A percentile compares a stretch with the other conserved stretches of the same genome.
Conservation (phyloP, 441 rosid genomes). For the Eruca vesicaria region DNA sequence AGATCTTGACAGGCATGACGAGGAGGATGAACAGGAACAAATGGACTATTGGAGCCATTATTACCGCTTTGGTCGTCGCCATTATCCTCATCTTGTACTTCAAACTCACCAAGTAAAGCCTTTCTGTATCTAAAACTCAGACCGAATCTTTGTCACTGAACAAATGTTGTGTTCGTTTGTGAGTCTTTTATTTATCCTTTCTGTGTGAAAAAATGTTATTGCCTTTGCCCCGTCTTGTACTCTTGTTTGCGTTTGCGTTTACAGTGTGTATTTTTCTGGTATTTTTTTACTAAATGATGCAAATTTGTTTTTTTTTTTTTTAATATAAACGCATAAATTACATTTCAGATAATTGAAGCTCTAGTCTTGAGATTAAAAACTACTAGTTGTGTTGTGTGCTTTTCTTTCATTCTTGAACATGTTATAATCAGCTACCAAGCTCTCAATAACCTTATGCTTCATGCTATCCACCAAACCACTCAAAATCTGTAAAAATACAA, state of each 20-base stretch:
- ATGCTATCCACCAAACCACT: constrained; percentile 66
- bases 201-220: constrained; percentile 24
- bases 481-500: constrained; percentile 45
- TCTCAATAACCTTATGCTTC: constrained; percentile 75
- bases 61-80: constrained; percentile 54
- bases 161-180: constrained; percentile 18
- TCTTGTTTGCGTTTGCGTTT: not conserved
- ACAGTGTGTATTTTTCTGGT: not conserved
- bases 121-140: not conserved
- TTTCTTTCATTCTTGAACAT: constrained; percentile 55
- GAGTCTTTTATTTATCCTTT: not conserved
- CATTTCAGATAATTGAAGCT: not conserved
- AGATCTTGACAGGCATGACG: constrained; percentile 59
- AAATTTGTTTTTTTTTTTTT: not conserved
- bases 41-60: constrained; percentile 64
- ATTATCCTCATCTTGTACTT: constrained; percentile 71
- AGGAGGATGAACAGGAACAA: constrained; percentile 92
- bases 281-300: not conserved
- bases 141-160: not conserved
- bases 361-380: not conserved
- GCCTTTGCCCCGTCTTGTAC: not conserved
- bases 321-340: not conserved
- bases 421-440: constrained; percentile 81
- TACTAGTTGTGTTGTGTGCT: not conserved
- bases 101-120: constrained; percentile 61